These are phyloP conservation scores for Dictyostelium capitatum DNA, from an alignment of 78 protist genomes.

Conservation along the genomic window DNA sequence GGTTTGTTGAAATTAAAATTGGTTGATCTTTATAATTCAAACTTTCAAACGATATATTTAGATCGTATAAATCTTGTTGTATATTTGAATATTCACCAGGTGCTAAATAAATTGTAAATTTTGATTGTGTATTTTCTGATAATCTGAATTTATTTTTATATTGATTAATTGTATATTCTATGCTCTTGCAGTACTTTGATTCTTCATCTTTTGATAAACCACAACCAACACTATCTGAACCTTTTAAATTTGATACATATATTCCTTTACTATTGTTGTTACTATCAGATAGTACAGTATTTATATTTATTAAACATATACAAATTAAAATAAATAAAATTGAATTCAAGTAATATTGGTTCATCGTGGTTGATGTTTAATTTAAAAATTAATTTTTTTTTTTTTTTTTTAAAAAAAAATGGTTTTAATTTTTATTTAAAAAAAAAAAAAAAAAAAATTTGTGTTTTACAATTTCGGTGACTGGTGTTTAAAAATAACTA, in stretches of 20 bases:
- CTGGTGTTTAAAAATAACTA: no score
- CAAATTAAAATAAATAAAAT: no score
- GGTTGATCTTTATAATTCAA: not conserved
- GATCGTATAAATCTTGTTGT: not conserved
- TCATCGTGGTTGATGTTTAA: no score
- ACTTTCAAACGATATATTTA: not conserved
- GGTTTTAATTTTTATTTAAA: no score
- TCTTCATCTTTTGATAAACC: not conserved
- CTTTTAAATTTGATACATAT: conserved; percentile 1
- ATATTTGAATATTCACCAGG: conserved; percentile 2
- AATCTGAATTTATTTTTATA: not conserved
- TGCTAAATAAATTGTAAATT: not conserved
- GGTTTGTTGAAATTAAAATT: not conserved
- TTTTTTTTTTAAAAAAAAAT: no score
- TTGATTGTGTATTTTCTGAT: not conserved
- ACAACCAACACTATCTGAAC: not conserved
- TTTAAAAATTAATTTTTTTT: no score
- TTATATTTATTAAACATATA: no score
- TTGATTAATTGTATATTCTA: conserved; percentile 1
- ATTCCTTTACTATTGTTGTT: not conserved
- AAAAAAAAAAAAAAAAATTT: no score
- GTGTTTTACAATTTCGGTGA: no score
- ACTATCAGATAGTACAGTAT: not conserved
- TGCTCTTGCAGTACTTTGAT: not conserved
- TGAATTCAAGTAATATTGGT: no score